Evolutionary conservation across 768 basidiomycete genomes (phyloP), one percentile per base, ranked within the genome.

Genomic region (Hericium alpestre): DNA sequence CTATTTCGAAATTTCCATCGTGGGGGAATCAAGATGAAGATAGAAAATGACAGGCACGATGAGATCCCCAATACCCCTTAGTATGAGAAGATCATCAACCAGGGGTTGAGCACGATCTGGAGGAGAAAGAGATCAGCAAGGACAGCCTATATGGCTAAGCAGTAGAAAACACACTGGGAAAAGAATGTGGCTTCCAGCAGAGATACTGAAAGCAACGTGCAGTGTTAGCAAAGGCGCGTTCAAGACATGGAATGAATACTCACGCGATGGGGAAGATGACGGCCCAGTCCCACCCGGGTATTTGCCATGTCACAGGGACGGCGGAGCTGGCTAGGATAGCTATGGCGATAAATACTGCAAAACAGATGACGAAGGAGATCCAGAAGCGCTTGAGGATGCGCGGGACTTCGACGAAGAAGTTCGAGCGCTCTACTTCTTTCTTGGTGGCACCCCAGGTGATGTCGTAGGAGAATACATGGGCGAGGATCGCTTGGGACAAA

Each of bases 321-420:
- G 85, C 39, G 3, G 69, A 61, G n/a, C 70, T 71, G n/a, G 72
- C 65, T 38, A 90, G 71, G 27, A 93, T 61, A 56, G 82, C 68
- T 66, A 91, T 84, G 47, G 68, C 74, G 9, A 70, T 75, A 59
- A 85, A 73, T 11, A 74, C 59, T 16, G 75, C 56, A 61, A 82
- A 72, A 49, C 79, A 83, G 20, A 88, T 56, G n/a, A 79, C 57
- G 59, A 90, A 75, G 46, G 80, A 78, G 50, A 81, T 64, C 76
- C 86, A 83, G 73, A 90, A 94, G 3, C 90, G 84, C 61, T 82
- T 82, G 65, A 86, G 73, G 66, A 94, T 92, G 56, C 81, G 80
- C 1, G 93, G 93, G 12, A 93, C 82, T 69, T 95, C 92, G 56
- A 87, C 80, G 80, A 88, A 93, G 75, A 95, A 93, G 67, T 93